Evolutionary conservation across 225 moss, liverwort and hornwort genomes (phyloP), one percentile per base, ranked within the genome.

Genomic region (Ulota crispa): DNA sequence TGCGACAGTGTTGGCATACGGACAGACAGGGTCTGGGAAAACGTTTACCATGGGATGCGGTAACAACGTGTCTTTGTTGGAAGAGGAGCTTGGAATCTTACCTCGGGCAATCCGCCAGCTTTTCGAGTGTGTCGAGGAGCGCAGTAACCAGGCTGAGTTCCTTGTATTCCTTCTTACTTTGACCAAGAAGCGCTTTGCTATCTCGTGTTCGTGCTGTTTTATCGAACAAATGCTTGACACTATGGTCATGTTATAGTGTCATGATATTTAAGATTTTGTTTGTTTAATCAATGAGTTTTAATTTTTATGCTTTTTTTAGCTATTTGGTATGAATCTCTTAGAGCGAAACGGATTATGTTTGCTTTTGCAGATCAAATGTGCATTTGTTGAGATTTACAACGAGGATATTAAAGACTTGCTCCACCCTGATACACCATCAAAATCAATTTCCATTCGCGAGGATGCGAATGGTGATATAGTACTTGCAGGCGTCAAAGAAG

Each of bases 331-430:
- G 62, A 70, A 64, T 36, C 52, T 61, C 47, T 77, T 76, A 82
- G 43, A 79, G 23, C 42, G 32, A 75, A 61, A 65, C 30, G 62
- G 24, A 28, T 62, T 42, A 4, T 77, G 65, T 50, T 78, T 73
- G 45, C 37, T 82, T 76, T 45, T 47, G 7, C 88, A 96, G 96
- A 89, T 96, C 36, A 96, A 89, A 82, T 96, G 96, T 84, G 93
- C 96, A 56, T 96, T 94, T 70, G 96, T 96, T 75, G 96, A 96
- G 75, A 92, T 96, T 85, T 93, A 96, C 75, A 96, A 96, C 74
- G 96, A 96, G 91, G 96, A 96, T 88, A 93, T 96, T 26, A 96
- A 92, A 73, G 96, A 96, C 87, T 89, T 96, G 73, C 91, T 96
- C 9, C 96, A 94, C 80, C 96, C 96, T 5, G 96, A 94, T 54